A percentile compares a stretch with the other conserved stretches of the same genome.
phyloP scores from a whole-genome alignment of 2,329 filamentous ascomycete species.

The Albophoma yamanashiensis region DNA sequence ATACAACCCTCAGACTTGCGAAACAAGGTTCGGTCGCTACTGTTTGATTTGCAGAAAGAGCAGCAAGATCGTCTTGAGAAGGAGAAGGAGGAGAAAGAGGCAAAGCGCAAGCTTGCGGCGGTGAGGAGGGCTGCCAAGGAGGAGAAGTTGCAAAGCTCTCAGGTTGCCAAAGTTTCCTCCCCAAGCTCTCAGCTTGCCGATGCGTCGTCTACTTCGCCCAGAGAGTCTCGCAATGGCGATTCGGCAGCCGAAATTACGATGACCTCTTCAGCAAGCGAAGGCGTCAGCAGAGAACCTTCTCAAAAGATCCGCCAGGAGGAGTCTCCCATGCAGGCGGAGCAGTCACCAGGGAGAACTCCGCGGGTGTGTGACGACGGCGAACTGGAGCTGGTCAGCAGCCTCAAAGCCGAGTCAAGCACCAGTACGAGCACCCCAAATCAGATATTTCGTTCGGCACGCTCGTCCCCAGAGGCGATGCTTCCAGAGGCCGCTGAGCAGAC shows the following conservation, averaged over 20 bases:
- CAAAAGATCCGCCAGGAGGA: neutral
- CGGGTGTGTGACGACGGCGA: slow-evolving; percentile 3
- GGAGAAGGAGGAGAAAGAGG: slow-evolving; percentile 23
- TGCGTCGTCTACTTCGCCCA: neutral
- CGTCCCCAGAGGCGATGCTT: slow-evolving; percentile 7
- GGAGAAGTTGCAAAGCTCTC: slow-evolving; percentile 3
- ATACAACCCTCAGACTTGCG: slow-evolving; percentile 54
- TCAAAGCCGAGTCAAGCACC: slow-evolving; percentile 9
- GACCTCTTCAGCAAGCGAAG: neutral
- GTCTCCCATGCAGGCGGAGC: neutral
- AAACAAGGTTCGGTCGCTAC: slow-evolving; percentile 50
- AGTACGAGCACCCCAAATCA: slow-evolving; percentile 5
- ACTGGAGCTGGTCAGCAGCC: slow-evolving; percentile 7
- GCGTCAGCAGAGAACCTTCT: neutral
- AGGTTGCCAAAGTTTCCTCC: neutral
- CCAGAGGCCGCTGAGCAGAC: neutral
- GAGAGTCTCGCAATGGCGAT: neutral
- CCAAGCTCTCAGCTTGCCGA: slow-evolving; percentile 4
- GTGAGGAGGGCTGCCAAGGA: slow-evolving; percentile 7
- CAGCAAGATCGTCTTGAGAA: slow-evolving; percentile 35
- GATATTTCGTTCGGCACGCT: slow-evolving; percentile 10
- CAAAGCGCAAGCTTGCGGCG: slow-evolving; percentile 16
- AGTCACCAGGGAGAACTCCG: too few species aligned
- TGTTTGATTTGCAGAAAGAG: slow-evolving; percentile 51
- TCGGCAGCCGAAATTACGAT: neutral